Evolutionary conservation across 2,329 filamentous ascomycete species (phyloP), one percentile per base, ranked within the genome.

Genomic region (Penicillium janthinellum): DNA sequence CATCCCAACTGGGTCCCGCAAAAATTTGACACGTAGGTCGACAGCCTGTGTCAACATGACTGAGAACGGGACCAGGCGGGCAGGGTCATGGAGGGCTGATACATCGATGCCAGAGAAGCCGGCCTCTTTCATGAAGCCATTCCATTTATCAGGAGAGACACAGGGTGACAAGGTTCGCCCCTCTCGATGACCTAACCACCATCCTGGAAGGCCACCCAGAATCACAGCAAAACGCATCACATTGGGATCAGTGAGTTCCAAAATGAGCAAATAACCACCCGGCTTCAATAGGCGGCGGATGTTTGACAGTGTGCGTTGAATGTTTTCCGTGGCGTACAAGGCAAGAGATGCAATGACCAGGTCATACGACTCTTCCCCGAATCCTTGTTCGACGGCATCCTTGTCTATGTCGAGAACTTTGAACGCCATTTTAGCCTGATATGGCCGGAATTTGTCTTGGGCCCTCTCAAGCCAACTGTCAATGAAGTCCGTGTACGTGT

Each of bases 401-500:
- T 66, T 63, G 31, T 75, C 73, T 38, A 79, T 66, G 51, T 79
- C 69, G 0, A 79, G 62, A 4, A 66, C 61, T 45, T 72, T 71
- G 62, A 75, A 80, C 11, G 64, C 60, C 66, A 80, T 72, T 20
- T 67, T 67, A 1, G 69, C 55, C 1, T 58, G 58, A 39, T 70
- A 67, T 2, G 57, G 44, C 0, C 63, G 54, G 22, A 81, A 75
- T 4, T 58, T 61, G 25, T 72, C 67, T 22, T 67, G 61, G 0
- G 75, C 77, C 1, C 68, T 63, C 14, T 75, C 73, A 54, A 83
- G 81, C 65, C 79, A 80, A 7, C 71, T 74, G 3, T 71, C 58
- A 0, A 76, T 77, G 12, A 81, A 74, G 57, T 83, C 81, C 0
- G 82, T 83, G 66, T 72, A 83, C 0, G 77, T 79, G 64, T 83